phyloP scores from a whole-genome alignment of 768 basidiomycete species.

The Gyrodon lividus region DNA sequence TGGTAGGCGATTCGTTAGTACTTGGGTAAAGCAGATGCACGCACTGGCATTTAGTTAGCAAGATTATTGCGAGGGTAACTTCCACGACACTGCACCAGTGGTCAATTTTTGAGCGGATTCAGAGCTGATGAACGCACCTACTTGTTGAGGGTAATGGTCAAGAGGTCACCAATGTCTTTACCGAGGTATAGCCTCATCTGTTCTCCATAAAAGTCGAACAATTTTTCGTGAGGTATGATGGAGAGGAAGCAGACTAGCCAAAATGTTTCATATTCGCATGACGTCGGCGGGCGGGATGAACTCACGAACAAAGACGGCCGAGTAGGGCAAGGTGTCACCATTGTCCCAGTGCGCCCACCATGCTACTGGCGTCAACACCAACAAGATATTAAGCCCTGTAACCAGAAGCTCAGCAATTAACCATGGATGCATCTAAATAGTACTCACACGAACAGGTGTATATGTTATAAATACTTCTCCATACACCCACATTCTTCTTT shows the following conservation, averaged over 20 bases:
- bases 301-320: conserved; percentile 48
- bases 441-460: conserved; percentile 53
- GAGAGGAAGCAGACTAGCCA: conserved; percentile 58
- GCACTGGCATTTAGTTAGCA: conserved; percentile 70
- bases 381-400: conserved; percentile 57
- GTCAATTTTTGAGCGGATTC: neutral
- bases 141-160: conserved; percentile 67
- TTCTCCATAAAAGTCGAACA: conserved; percentile 67
- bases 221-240: conserved; percentile 62
- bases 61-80: conserved; percentile 66
- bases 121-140: conserved; percentile 27
- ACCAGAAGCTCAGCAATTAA: neutral
- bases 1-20: neutral
- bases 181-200: conserved; percentile 51
- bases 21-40: conserved; percentile 24
- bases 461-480: conserved; percentile 45
- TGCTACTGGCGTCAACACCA: conserved; percentile 57
- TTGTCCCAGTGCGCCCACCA: conserved; percentile 55
- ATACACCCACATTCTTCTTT: conserved; percentile 42
- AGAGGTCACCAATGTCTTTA: conserved; percentile 61
- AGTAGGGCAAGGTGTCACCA: conserved; percentile 18
- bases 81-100: conserved; percentile 54
- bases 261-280: conserved; percentile 1
- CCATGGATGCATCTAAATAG: conserved; percentile 4
- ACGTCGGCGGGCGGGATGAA: neutral